Percentiles rank a stretch among this genome's conserved stretches.
These are phyloP conservation scores for Betula pendula DNA, from an alignment of 306 rosid species.

Conservation along the genomic window DNA sequence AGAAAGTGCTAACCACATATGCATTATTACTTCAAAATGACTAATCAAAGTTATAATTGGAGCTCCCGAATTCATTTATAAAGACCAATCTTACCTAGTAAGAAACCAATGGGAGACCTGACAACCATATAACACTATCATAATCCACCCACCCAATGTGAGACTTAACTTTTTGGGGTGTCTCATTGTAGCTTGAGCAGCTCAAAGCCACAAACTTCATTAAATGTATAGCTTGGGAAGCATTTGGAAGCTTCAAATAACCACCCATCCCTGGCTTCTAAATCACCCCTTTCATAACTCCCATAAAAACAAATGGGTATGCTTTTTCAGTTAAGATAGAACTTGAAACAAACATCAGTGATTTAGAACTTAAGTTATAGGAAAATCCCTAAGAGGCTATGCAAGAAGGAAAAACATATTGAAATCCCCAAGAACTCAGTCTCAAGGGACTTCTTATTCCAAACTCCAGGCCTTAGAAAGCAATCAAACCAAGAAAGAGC, in stretches of 20 bases:
- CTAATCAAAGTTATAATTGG: no score
- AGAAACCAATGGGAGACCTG: no score
- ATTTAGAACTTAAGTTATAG: neutral
- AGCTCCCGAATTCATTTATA: no score
- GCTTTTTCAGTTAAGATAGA: neutral
- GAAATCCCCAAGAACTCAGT: neutral
- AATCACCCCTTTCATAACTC: neutral
- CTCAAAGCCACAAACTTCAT: neutral
- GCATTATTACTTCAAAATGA: no score
- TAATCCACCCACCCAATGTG: no score
- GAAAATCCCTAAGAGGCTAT: no score
- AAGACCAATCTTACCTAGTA: no score
- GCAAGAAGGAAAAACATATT: neutral
- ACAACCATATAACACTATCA: no score
- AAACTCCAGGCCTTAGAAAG: neutral
- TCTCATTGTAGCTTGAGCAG: neutral
- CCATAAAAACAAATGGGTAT: neutral
- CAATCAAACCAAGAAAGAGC: neutral
- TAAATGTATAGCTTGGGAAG: neutral
- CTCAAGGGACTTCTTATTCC: neutral
- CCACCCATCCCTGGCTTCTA: neutral
- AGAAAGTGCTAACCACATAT: no score
- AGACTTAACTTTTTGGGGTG: no score
- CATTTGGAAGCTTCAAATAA: neutral
- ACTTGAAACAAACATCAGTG: neutral